These are phyloP conservation scores for Amylostereum chailletii DNA, from an alignment of 1,284 basidiomycete species.

Conservation along the genomic window DNA sequence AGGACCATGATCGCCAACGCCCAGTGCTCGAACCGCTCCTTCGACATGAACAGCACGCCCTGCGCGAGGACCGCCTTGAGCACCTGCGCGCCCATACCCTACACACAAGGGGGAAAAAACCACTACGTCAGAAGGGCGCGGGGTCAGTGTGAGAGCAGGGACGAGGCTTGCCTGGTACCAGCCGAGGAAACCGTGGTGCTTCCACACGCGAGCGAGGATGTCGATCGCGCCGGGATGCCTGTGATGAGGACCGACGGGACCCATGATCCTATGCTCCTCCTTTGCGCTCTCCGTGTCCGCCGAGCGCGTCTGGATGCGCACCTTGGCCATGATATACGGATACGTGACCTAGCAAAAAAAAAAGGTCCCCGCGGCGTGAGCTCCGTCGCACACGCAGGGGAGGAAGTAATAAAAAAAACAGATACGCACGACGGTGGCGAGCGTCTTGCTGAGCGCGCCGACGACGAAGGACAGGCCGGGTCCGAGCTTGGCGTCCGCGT, in stretches of 20 bases:
- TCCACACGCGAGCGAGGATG: slow-evolving; percentile 68
- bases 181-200: slow-evolving; percentile 73
- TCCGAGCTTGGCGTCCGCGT: slow-evolving; percentile 48
- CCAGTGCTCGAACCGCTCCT: slow-evolving; percentile 79
- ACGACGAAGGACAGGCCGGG: slow-evolving; percentile 80
- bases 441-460: slow-evolving; percentile 91
- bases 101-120: slow-evolving; percentile 6
- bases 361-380: neutral
- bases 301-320: slow-evolving; percentile 84
- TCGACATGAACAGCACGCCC: slow-evolving; percentile 73
- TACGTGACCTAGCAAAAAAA: slow-evolving; percentile 63
- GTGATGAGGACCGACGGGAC: slow-evolving; percentile 27
- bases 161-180: slow-evolving; percentile 84
- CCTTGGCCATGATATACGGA: slow-evolving; percentile 95
- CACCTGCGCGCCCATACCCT: slow-evolving; percentile 91
- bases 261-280: slow-evolving; percentile 28
- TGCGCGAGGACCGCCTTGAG: slow-evolving; percentile 84
- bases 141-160: neutral
- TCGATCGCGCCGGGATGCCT: slow-evolving; percentile 66
- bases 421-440: slow-evolving; percentile 83
- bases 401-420: neutral
- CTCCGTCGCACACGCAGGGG: neutral
- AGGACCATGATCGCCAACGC: slow-evolving; percentile 57
- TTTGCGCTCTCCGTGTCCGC: slow-evolving; percentile 42
- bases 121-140: neutral